These are phyloP conservation scores for Phialophora tarda DNA, from an alignment of 2,329 filamentous ascomycete genomes.

Conservation along the genomic window DNA sequence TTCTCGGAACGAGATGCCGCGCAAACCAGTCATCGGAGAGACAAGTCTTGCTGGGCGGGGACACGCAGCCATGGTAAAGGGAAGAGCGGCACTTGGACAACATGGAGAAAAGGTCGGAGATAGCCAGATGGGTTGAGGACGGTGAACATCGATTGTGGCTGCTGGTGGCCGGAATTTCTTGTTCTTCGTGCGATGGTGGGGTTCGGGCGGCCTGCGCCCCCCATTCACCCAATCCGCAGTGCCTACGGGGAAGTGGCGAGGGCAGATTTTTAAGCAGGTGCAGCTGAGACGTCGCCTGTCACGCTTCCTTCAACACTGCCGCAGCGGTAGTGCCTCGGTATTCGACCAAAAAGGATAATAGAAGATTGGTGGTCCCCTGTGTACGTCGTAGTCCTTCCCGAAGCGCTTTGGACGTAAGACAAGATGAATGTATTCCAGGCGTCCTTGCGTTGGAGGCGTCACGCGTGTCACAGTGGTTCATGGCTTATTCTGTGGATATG, in stretches of 20 bases:
- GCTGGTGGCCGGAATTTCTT: neutral
- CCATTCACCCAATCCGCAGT: neutral
- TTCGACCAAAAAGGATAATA: neutral
- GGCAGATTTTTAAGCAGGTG: neutral
- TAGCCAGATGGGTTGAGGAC: neutral
- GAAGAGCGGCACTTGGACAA: conserved; percentile 13
- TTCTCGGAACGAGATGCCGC: conserved; percentile 31
- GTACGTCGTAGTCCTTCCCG: neutral
- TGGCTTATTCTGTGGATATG: neutral
- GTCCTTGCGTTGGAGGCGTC: neutral
- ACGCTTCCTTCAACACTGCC: neutral
- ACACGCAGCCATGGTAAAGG: conserved; percentile 8
- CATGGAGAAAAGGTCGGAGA: conserved; percentile 18
- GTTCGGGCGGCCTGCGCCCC: neutral
- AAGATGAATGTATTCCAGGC: neutral
- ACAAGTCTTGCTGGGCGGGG: conserved; percentile 9
- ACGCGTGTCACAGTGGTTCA: neutral
- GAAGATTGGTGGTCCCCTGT: neutral
- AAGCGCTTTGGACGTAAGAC: neutral
- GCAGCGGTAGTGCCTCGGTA: neutral
- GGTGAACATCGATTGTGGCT: neutral
- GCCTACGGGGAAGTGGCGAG: neutral
- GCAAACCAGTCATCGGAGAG: conserved; percentile 30
- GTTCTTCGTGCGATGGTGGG: neutral
- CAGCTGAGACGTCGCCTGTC: neutral